These are phyloP conservation scores for Carex kokanica DNA, from an alignment of 176 grass and related monocot genomes.

Conservation along the genomic window DNA sequence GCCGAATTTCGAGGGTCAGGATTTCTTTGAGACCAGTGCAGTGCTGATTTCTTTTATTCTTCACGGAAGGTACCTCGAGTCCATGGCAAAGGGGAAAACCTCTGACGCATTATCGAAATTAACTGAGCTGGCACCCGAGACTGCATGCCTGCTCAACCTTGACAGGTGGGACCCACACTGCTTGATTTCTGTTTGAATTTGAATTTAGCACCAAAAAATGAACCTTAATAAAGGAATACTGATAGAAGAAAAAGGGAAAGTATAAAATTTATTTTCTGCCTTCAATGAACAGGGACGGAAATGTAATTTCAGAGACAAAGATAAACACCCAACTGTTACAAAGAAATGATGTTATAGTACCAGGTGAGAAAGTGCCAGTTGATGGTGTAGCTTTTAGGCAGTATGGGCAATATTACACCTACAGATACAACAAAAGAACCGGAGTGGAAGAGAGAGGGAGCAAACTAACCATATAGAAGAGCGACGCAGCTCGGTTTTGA, in stretches of 20 bases:
- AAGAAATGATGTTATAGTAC: constrained; percentile 95
- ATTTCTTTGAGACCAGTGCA: too few relatives aligned
- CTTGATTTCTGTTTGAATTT: background rate
- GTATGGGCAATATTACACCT: too few relatives aligned
- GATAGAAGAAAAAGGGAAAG: background rate
- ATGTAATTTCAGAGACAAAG: constrained; percentile 71
- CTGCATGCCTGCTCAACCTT: constrained; percentile 62
- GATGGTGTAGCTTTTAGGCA: constrained; percentile 86
- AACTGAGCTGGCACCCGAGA: constrained; percentile 94
- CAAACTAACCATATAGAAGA: too few relatives aligned
- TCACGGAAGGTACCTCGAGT: constrained; percentile 93
- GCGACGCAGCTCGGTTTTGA: too few relatives aligned
- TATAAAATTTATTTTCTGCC: background rate
- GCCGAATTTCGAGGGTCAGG: too few relatives aligned
- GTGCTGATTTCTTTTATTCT: too few relatives aligned
- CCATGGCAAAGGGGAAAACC: constrained; percentile 85
- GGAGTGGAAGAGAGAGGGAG: too few relatives aligned
- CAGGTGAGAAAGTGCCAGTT: constrained; percentile 92
- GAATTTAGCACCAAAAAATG: background rate
- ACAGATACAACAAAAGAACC: too few relatives aligned
- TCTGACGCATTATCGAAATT: constrained; percentile 94
- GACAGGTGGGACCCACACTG: background rate
- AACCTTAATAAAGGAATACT: background rate
- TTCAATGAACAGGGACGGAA: constrained; percentile 48
- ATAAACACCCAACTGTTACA: constrained; percentile 94